A percentile compares a stretch with the other conserved stretches of the same genome.
phyloP scores from a whole-genome alignment of 768 basidiomycete species.

The Suillus subluteus region DNA sequence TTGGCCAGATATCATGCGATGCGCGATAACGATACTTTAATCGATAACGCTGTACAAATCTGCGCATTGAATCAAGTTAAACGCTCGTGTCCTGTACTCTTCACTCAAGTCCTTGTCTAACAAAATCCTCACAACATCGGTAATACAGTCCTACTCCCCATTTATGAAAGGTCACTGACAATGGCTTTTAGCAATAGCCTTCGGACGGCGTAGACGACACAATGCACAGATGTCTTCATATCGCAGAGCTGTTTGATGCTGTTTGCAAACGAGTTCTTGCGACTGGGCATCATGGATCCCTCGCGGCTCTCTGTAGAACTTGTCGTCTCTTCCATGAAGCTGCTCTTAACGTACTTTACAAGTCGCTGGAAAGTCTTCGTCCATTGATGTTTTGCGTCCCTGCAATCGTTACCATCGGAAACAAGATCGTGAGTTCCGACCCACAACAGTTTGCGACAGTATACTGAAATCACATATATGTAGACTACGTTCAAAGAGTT shows the following conservation, averaged over 20 bases:
- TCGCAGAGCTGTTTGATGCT: constrained; percentile 2
- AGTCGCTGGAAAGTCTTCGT: constrained; percentile 1
- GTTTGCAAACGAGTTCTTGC: not conserved
- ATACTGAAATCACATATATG: not conserved
- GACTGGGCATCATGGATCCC: not conserved
- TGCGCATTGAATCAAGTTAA: not conserved
- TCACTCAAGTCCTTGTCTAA: not conserved
- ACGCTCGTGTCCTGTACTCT: not conserved
- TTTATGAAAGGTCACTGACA: not conserved
- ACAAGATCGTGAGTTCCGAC: not conserved
- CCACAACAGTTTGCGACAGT: not conserved
- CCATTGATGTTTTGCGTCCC: constrained; percentile 2
- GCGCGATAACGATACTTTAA: not conserved
- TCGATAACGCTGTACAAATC: not conserved
- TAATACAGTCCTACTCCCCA: not conserved
- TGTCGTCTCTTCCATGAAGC: constrained; percentile 7
- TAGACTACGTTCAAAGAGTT: not conserved
- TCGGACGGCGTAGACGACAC: not conserved
- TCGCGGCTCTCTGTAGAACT: constrained; percentile 7
- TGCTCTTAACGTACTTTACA: constrained; percentile 7
- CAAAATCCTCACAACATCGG: not conserved
- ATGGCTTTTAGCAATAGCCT: not conserved
- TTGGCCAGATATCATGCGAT: not conserved
- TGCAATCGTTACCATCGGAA: not conserved
- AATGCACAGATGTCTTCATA: constrained; percentile 8